Evolutionary conservation across 371 early-diverging fungal species (phyloP), one percentile per base, ranked within the genome.

Genomic region (Batkoa obscura): DNA sequence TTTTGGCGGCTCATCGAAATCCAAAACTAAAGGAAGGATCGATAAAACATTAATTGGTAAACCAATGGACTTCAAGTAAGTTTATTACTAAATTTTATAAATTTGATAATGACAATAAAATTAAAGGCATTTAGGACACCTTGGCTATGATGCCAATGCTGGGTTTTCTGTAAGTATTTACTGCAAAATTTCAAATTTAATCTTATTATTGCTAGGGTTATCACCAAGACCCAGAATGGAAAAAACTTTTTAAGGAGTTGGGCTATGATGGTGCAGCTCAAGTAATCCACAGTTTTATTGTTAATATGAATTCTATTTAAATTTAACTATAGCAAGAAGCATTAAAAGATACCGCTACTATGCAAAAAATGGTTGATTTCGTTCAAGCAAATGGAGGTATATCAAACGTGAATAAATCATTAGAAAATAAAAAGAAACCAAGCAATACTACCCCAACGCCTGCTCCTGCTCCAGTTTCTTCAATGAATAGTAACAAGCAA

Each of bases 251-350:
- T 63, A 75, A 77, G 43, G 74, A 78, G 47, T 62, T 85, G 54
- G 78, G 77, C 1, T 79, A 81, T 42, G 76, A 84, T 61, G 91
- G 89, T 50, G 80, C 90, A 58, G 81, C 85, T 39, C 80, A 81
- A 58, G 85, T 50, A 66, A 68, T 43, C 65, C 72, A 48, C 72
- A 75, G 50, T 66, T 73, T 56, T 71, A 70, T 33, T 73, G 72
- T 58, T 48, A 31, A 3, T 32, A 4, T 6, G 70, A 75, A 38
- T 60, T 62, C n/a, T 66, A 68, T 32, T 77, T 69, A 23, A 23
- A 23, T 23, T 23, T 23, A 23, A 23, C 23, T 60, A 59, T 47
- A 59, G 73, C 66, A 51, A 71, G 78, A 66, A 58, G 77, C 63
- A 65, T 69, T 73, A 42, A 63, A 66, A 37, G 76, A 79, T 56